These are phyloP conservation scores for Phytophthora rubi DNA, from an alignment of 352 stramenopile species.

Conservation along the genomic window DNA sequence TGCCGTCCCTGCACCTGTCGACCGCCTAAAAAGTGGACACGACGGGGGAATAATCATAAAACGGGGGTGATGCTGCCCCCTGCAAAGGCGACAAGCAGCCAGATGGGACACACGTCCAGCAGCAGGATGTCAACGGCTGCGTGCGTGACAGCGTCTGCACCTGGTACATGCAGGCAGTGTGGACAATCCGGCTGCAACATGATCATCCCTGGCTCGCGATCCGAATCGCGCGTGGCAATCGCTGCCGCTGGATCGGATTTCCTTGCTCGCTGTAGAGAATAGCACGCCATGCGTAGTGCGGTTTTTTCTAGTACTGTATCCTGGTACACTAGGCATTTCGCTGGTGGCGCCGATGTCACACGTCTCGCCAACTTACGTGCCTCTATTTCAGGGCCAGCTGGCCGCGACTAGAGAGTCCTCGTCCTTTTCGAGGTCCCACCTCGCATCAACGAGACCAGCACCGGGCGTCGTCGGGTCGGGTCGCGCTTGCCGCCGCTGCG, in stretches of 20 bases:
- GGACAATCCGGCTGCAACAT: constrained; percentile 17
- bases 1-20: constrained; percentile 2
- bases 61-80: constrained; percentile 14
- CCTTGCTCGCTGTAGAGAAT: background rate
- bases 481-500: constrained; percentile 7
- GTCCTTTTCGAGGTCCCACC: constrained; percentile 31
- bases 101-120: background rate
- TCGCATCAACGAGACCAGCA: constrained; percentile 21
- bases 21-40: constrained; percentile 39
- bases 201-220: background rate
- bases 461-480: constrained; percentile 14
- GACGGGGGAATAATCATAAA: constrained; percentile 23
- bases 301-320: constrained; percentile 15
- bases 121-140: constrained; percentile 2
- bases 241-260: background rate
- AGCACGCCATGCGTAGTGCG: background rate
- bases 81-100: constrained; percentile 10
- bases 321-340: constrained; percentile 7
- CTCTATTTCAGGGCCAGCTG: constrained; percentile 30
- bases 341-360: constrained; percentile 32
- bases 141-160: constrained; percentile 1
- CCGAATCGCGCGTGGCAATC: background rate
- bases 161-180: background rate
- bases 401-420: constrained; percentile 14
- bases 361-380: constrained; percentile 19